These are phyloP conservation scores for Annulohypoxylon maeteangense DNA, from an alignment of 495 filamentous ascomycete genomes.

Conservation along the genomic window DNA sequence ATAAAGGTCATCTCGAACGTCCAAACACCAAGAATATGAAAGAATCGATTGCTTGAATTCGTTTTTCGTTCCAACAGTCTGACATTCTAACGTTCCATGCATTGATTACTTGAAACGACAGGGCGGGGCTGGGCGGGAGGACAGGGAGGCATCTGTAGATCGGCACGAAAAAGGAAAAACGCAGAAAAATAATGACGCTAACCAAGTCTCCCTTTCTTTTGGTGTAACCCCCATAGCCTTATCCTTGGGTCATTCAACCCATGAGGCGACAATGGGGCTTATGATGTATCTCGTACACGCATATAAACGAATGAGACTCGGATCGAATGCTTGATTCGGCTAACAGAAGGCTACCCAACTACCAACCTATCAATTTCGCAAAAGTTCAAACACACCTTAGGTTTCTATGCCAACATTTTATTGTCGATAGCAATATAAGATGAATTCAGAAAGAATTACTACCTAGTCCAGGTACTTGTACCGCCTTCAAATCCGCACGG, in stretches of 20 bases:
- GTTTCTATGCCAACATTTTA: not conserved
- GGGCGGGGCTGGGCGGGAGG: not conserved
- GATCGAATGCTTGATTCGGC: not conserved
- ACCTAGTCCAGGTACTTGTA: no score
- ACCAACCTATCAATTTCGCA: not conserved
- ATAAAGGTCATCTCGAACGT: not conserved
- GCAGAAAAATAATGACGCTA: slow-evolving; percentile 1
- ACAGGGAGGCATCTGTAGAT: not conserved
- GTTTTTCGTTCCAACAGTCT: slow-evolving; percentile 13
- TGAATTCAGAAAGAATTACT: not conserved
- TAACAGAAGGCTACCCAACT: not conserved
- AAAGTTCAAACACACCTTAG: not conserved
- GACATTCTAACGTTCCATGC: slow-evolving; percentile 12
- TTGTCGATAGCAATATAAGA: not conserved
- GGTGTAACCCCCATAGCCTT: not conserved
- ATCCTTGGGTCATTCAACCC: not conserved
- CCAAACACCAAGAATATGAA: not conserved
- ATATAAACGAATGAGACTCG: not conserved
- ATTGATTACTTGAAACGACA: slow-evolving; percentile 17
- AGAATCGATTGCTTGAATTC: not conserved
- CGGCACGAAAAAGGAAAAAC: not conserved
- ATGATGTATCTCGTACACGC: not conserved
- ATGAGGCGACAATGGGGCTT: slow-evolving; percentile 1
- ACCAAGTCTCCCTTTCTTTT: not conserved
- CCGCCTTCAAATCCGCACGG: slow-evolving; percentile 4